These are phyloP conservation scores for Fagopyrum homotropicum DNA, from an alignment of 148 eudicot genomes.

Conservation along the genomic window DNA sequence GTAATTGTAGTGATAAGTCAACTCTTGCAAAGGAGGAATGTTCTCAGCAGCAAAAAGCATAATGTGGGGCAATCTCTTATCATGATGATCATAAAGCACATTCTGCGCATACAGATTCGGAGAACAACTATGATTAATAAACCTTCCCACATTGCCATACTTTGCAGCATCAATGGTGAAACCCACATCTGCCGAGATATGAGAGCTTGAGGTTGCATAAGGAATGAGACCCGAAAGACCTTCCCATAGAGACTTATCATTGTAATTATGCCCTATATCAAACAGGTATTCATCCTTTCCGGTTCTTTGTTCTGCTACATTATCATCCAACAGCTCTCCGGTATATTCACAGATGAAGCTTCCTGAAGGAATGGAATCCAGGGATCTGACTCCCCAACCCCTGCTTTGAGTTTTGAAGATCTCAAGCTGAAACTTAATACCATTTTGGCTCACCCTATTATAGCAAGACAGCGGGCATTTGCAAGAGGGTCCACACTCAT, in stretches of 20 bases:
- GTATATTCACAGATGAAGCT: conserved; percentile 1
- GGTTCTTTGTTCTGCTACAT: not conserved
- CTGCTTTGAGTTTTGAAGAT: too few species aligned
- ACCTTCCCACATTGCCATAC: conserved; percentile 22
- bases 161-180: conserved; percentile 18
- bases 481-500: conserved; percentile 24
- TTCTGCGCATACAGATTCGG: conserved; percentile 64
- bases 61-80: conserved; percentile 72
- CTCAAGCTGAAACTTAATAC: too few species aligned
- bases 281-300: conserved; percentile 14
- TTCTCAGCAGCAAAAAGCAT: conserved; percentile 86
- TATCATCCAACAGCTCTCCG: conserved; percentile 19
- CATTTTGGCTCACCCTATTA: conserved; percentile 8
- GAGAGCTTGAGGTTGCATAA: conserved; percentile 18
- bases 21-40: conserved; percentile 79
- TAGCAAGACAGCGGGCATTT: conserved; percentile 13
- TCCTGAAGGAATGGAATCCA: too few species aligned
- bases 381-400: too few species aligned
- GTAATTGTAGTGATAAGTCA: conserved; percentile 77
- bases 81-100: conserved; percentile 76
- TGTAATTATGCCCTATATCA: conserved; percentile 17
- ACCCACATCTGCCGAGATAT: not conserved
- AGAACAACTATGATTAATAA: conserved; percentile 24
- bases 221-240: conserved; percentile 29
- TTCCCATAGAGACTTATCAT: conserved; percentile 7